These are phyloP conservation scores for Phytophthora boehmeriae DNA, from an alignment of 352 stramenopile genomes.

Conservation along the genomic window DNA sequence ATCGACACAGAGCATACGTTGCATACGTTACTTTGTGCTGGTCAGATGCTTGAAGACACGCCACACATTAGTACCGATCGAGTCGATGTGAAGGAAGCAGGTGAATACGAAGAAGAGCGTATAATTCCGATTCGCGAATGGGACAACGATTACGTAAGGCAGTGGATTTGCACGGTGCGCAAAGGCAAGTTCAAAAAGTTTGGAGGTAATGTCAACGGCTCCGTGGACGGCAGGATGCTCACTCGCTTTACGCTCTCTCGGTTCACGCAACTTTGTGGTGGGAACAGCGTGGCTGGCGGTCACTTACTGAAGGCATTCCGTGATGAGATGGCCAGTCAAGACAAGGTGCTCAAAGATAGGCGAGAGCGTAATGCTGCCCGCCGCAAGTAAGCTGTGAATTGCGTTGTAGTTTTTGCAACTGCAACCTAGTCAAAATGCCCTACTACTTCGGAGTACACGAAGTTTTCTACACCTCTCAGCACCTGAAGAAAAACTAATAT, in stretches of 20 bases:
- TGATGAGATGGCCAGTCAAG: constrained; percentile 55
- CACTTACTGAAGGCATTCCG: constrained; percentile 66
- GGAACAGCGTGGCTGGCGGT: constrained; percentile 58
- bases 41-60: constrained; percentile 70
- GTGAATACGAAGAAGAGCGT: constrained; percentile 36
- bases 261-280: constrained; percentile 73
- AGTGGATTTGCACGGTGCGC: constrained; percentile 58
- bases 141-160: constrained; percentile 53
- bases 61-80: constrained; percentile 56
- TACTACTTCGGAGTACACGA: too few relatives aligned
- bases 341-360: constrained; percentile 59
- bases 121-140: constrained; percentile 62
- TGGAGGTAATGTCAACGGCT: constrained; percentile 42
- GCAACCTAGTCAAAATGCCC: too few relatives aligned
- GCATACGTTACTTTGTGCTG: constrained; percentile 74
- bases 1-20: constrained; percentile 82
- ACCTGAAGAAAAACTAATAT: constrained; percentile 16
- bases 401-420: too few relatives aligned
- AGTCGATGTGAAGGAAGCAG: constrained; percentile 56
- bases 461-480: too few relatives aligned
- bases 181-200: constrained; percentile 65
- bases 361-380: constrained; percentile 52
- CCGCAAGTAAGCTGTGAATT: constrained; percentile 15
- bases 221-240: constrained; percentile 63
- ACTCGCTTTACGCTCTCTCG: constrained; percentile 63